These are phyloP conservation scores for Bertia moriformis DNA, from an alignment of 2,329 filamentous ascomycete genomes.

Conservation along the genomic window DNA sequence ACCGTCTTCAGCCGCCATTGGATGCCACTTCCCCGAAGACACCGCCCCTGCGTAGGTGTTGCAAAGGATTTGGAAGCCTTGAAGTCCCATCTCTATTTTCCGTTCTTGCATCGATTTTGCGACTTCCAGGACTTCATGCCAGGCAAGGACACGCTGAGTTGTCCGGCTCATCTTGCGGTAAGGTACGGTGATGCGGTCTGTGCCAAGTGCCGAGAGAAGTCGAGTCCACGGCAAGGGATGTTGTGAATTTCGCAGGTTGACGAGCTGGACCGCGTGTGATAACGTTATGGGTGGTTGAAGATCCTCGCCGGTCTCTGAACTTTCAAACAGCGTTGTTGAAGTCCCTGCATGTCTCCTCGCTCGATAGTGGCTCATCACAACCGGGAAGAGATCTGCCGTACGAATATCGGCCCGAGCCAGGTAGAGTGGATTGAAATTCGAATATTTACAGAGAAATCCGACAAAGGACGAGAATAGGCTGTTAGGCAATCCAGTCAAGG, in stretches of 20 bases:
- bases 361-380: constrained; percentile 8
- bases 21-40: not conserved
- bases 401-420: constrained; percentile 5
- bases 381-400: constrained; percentile 12
- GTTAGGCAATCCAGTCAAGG: constrained; percentile 14
- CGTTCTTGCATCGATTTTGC: not conserved
- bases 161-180: not conserved
- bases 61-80: not conserved
- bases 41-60: not conserved
- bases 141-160: constrained; percentile 3
- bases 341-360: constrained; percentile 2
- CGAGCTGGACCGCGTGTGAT: constrained; percentile 18
- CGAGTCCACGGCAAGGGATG: constrained; percentile 18
- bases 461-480: constrained; percentile 27
- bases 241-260: constrained; percentile 12
- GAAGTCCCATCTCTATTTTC: not conserved
- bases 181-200: constrained; percentile 7
- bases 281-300: constrained; percentile 12
- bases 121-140: constrained; percentile 12
- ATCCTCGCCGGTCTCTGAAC: constrained; percentile 4
- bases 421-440: constrained; percentile 6
- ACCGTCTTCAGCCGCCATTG: not conserved
- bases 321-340: constrained; percentile 7
- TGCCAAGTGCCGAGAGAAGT: constrained; percentile 15
- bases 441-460: constrained; percentile 19